Conservation (phyloP, 331 rosid genomes). For the Quercus phellos region DNA sequence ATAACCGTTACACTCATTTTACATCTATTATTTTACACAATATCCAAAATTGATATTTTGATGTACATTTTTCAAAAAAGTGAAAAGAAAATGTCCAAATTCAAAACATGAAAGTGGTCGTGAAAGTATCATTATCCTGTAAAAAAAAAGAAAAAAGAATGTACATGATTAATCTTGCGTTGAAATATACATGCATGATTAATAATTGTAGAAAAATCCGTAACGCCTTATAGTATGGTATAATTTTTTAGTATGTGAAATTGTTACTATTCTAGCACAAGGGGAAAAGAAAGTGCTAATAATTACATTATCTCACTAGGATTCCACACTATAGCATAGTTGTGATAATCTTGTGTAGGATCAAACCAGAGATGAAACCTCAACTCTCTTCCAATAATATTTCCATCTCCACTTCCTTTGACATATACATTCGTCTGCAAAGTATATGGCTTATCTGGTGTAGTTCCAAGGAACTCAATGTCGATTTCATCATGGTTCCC, state of each 20-base stretch:
- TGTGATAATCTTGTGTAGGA: constrained; percentile 76
- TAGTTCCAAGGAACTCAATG: constrained; percentile 88
- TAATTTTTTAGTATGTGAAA: neutral
- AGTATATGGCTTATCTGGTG: constrained; percentile 66
- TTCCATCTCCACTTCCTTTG: constrained; percentile 85
- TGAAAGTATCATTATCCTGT: too few relatives aligned
- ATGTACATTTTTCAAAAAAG: too few relatives aligned
- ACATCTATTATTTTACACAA: too few relatives aligned
- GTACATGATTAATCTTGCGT: too few relatives aligned
- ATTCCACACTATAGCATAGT: constrained; percentile 75
- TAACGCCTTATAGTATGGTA: neutral
- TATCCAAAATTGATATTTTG: too few relatives aligned
- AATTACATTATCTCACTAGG: constrained; percentile 80
- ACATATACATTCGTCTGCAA: constrained; percentile 83
- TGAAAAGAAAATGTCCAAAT: too few relatives aligned
- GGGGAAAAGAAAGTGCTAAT: neutral
- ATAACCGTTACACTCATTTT: too few relatives aligned
- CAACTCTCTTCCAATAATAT: constrained; percentile 72
- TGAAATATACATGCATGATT: neutral
- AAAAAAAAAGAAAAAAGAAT: too few relatives aligned
- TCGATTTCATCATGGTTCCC: constrained; percentile 91
- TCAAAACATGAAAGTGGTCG: too few relatives aligned
- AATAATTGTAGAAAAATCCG: neutral
- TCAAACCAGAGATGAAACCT: constrained; percentile 87
- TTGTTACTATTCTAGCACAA: neutral